Conservation (phyloP, 2,329 filamentous ascomycete genomes). For the Stromatinia cepivora region DNA sequence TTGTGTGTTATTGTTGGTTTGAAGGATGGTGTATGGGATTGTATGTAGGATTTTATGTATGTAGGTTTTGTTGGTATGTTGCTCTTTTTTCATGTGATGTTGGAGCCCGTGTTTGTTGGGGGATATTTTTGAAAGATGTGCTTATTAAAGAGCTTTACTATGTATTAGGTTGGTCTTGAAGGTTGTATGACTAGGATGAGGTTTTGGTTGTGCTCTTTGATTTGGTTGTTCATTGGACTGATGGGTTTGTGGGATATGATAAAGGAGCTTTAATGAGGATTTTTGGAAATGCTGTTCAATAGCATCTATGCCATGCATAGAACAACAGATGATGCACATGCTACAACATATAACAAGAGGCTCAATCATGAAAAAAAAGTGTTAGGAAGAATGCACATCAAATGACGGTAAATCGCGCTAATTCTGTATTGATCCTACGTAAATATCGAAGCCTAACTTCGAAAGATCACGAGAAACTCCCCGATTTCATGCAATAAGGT, state of each 20-base stretch:
- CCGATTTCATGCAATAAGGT: slow-evolving; percentile 1
- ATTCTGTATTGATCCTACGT: background rate
- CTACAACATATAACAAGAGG: background rate
- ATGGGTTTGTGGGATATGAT: background rate
- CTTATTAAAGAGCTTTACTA: background rate
- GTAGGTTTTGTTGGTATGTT: too few species aligned
- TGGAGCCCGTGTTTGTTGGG: background rate
- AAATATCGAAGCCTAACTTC: slow-evolving; percentile 15
- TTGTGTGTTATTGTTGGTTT: background rate
- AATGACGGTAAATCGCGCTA: background rate
- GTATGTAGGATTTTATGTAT: too few species aligned
- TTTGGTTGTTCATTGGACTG: too few species aligned
- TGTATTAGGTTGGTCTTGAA: background rate
- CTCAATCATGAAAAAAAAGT: background rate
- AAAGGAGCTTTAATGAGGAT: background rate
- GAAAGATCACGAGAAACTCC: slow-evolving; percentile 19
- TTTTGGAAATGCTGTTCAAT: background rate
- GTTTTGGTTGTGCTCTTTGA: background rate
- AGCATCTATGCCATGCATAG: background rate
- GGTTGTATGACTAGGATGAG: background rate
- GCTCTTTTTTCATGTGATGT: background rate
- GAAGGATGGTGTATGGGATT: background rate
- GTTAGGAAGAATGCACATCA: background rate
- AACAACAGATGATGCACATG: background rate
- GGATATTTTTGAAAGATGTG: background rate